Conservation (phyloP, 148 eudicot genomes). For the Amaranthus hypochondriacus region DNA sequence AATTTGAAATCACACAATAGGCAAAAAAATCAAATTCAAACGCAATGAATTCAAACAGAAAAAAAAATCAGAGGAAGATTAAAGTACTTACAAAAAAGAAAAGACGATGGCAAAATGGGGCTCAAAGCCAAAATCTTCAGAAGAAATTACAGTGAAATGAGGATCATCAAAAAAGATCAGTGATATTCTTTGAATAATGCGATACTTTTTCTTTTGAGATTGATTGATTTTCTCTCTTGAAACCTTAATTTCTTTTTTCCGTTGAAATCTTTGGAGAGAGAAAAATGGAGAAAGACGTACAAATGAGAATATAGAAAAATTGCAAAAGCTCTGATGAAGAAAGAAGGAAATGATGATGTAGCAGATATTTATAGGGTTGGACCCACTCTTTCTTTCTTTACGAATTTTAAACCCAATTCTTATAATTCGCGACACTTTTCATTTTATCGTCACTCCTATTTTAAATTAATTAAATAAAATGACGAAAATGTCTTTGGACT, state of each 20-base stretch:
- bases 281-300: background rate
- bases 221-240: background rate
- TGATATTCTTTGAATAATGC: background rate
- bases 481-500: no score
- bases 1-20: background rate
- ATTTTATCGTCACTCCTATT: no score
- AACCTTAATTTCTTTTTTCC: background rate
- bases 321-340: slow-evolving; percentile 11
- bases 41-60: background rate
- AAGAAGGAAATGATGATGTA: background rate
- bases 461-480: no score
- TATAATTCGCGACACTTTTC: no score
- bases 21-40: background rate
- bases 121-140: slow-evolving; percentile 20
- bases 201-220: background rate
- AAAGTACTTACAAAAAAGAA: slow-evolving; percentile 8
- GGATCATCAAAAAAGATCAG: slow-evolving; percentile 1
- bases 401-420: no score
- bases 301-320: background rate
- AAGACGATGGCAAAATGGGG: slow-evolving; percentile 14
- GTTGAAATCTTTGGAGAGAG: slow-evolving; percentile 9
- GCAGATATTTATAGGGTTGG: slow-evolving; percentile 4
- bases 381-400: background rate
- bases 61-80: background rate
- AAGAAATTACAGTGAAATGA: background rate